These are phyloP conservation scores for Colletotrichum shisoi DNA, from an alignment of 2,329 filamentous ascomycete species.

Conservation along the genomic window DNA sequence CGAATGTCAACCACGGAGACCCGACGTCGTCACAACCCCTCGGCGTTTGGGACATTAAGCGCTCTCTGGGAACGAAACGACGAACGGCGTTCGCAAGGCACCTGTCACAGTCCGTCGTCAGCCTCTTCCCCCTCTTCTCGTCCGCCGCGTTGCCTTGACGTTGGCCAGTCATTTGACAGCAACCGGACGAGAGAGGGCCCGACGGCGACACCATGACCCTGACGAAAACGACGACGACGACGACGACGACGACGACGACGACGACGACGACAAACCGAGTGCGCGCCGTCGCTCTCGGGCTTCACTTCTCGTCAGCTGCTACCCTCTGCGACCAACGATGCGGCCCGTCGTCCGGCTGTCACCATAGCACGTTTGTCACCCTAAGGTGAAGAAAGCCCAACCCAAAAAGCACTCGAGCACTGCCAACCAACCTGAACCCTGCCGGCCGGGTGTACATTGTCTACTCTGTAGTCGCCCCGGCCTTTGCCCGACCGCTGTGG, in stretches of 20 bases:
- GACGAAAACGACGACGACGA: background rate
- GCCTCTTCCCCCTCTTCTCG: background rate
- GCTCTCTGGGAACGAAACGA: conserved; percentile 28
- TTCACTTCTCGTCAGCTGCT: conserved; percentile 10
- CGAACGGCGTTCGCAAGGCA: conserved; percentile 19
- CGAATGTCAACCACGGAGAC: conserved; percentile 18
- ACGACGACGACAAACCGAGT: background rate
- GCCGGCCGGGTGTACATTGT: background rate
- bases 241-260: conserved; percentile 8
- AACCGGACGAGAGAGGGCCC: conserved; percentile 13
- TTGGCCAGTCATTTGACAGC: conserved; percentile 30
- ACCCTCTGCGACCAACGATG: conserved; percentile 29
- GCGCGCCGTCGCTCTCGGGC: conserved; percentile 24
- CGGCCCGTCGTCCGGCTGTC: conserved; percentile 30
- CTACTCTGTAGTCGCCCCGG: conserved; percentile 27
- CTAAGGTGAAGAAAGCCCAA: background rate
- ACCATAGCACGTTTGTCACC: conserved; percentile 30
- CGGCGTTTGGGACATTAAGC: conserved; percentile 34
- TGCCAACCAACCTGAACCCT: conserved; percentile 22
- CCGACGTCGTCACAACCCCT: conserved; percentile 27
- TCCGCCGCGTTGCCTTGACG: conserved; percentile 24
- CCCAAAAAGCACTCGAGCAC: conserved; percentile 15
- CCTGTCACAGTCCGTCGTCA: conserved; percentile 28
- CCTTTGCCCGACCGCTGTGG: conserved; percentile 34
- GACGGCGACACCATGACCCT: conserved; percentile 10